phyloP scores from a whole-genome alignment of 306 rosid genomes.

The Cyamopsis tetragonoloba region DNA sequence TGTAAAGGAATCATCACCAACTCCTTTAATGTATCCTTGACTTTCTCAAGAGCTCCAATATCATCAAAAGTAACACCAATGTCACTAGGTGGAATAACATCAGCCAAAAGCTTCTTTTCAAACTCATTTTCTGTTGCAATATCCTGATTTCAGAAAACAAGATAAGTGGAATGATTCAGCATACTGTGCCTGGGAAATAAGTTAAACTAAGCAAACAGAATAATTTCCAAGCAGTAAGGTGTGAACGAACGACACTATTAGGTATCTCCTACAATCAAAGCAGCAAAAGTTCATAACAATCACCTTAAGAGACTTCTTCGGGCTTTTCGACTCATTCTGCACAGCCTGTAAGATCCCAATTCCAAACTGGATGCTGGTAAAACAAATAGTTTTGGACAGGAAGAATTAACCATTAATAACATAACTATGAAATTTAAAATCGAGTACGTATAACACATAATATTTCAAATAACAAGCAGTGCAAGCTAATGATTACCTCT shows the following conservation, averaged over 20 bases:
- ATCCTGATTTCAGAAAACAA: constrained; percentile 63
- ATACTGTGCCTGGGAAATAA: background rate
- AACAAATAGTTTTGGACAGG: constrained; percentile 30
- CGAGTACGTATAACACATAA: constrained; percentile 3
- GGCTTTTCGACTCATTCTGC: constrained; percentile 90
- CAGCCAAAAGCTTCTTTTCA: constrained; percentile 95
- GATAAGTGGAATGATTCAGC: constrained; percentile 25
- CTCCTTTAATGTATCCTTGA: constrained; percentile 96
- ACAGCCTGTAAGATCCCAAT: constrained; percentile 80
- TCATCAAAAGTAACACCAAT: constrained; percentile 99
- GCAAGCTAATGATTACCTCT: constrained; percentile 56
- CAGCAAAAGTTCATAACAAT: constrained; percentile 23
- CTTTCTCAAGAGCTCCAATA: constrained; percentile 99
- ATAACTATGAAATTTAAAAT: background rate
- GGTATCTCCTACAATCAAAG: constrained; percentile 23
- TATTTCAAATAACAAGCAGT: constrained; percentile 29
- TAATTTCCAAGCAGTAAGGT: background rate
- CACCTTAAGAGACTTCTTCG: constrained; percentile 98
- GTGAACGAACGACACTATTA: background rate
- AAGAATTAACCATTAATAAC: constrained; percentile 31
- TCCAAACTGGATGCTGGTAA: constrained; percentile 82
- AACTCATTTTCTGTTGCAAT: constrained; percentile 96
- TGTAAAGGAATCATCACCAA: constrained; percentile 99
- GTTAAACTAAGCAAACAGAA: background rate
- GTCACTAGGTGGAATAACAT: constrained; percentile 96